Evolutionary conservation across 352 stramenopile genomes (phyloP).

Genomic region (Globisporangium recalcitrans): DNA sequence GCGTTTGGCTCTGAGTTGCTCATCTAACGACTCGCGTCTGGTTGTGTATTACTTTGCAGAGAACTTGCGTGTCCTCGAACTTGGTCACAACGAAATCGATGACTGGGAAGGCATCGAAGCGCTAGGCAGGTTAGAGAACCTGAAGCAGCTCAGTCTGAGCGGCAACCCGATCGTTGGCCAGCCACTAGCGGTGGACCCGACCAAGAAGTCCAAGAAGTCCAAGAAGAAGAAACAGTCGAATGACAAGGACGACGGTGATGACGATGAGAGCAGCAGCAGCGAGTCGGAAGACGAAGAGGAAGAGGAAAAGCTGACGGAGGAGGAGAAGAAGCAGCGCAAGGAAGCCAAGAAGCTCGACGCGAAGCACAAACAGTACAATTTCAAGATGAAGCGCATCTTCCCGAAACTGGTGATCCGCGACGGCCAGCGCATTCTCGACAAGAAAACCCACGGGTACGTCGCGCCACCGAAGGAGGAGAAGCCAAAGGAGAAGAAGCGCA

Average conservation of each 20-base stretch:
- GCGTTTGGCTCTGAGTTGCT: neutral
- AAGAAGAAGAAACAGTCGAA: conserved; percentile 16
- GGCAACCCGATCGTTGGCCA: conserved; percentile 74
- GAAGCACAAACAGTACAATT: conserved; percentile 87
- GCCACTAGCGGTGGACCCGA: conserved; percentile 24
- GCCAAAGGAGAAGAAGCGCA: conserved; percentile 18
- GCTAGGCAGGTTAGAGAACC: conserved; percentile 44
- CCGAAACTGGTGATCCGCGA: conserved; percentile 76
- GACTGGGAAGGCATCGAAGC: conserved; percentile 74
- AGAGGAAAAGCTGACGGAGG: conserved; percentile 29
- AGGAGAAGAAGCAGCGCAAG: conserved; percentile 52
- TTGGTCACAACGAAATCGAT: conserved; percentile 80
- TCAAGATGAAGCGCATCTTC: conserved; percentile 86
- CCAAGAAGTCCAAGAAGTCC: conserved; percentile 13
- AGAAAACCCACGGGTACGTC: conserved; percentile 79
- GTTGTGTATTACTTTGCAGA: conserved; percentile 26
- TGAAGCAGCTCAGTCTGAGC: conserved; percentile 77
- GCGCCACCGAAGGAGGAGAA: conserved; percentile 69
- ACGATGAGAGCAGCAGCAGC: conserved; percentile 6
- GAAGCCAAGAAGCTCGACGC: conserved; percentile 62
- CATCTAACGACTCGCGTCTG: neutral
- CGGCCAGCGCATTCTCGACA: conserved; percentile 68
- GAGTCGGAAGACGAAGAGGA: conserved; percentile 16
- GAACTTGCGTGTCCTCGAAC: conserved; percentile 75
- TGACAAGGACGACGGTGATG: conserved; percentile 12